Percentiles rank a stretch among this genome's conserved stretches.
phyloP scores from a whole-genome alignment of 2,329 filamentous ascomycete genomes.

The Clonostachys byssicola region DNA sequence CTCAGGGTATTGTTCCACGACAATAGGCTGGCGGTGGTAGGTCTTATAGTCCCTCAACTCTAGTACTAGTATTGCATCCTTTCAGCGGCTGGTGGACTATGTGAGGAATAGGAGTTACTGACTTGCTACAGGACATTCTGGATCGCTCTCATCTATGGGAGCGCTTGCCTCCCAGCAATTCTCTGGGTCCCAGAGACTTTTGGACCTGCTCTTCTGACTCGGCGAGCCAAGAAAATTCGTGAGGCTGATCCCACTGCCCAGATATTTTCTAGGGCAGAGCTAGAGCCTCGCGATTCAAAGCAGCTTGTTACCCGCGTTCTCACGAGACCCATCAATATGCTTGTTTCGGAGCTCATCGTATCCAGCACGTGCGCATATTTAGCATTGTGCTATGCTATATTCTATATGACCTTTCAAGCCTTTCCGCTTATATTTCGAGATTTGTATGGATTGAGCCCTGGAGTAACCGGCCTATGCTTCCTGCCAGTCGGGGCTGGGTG shows the following conservation, averaged over 20 bases:
- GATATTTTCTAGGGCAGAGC: constrained; percentile 57
- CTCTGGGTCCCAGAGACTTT: constrained; percentile 63
- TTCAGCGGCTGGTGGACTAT: too few relatives aligned
- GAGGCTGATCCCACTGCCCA: constrained; percentile 43
- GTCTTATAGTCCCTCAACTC: too few relatives aligned
- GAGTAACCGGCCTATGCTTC: constrained; percentile 63
- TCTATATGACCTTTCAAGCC: constrained; percentile 72
- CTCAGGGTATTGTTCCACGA: constrained; percentile 54
- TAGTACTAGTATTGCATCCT: too few relatives aligned
- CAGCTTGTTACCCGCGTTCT: constrained; percentile 67
- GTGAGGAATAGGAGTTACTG: too few relatives aligned
- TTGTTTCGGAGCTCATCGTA: constrained; percentile 69
- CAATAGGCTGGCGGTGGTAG: constrained; percentile 56
- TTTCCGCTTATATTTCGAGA: constrained; percentile 66
- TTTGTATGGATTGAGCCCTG: constrained; percentile 59
- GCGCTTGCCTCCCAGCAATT: constrained; percentile 52
- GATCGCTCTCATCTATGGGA: constrained; percentile 66
- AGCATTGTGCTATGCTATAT: constrained; percentile 63
- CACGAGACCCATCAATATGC: constrained; percentile 69
- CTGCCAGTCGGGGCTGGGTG: constrained; percentile 65
- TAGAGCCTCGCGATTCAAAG: constrained; percentile 51
- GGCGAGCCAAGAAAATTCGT: constrained; percentile 52
- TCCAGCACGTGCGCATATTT: constrained; percentile 66
- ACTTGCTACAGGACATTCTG: constrained; percentile 52
- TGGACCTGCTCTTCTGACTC: constrained; percentile 51